A percentile compares a stretch with the other conserved stretches of the same genome.
These are phyloP conservation scores for Rhizopus stolonifer DNA, from an alignment of 371 early-diverging fungal genomes.

Conservation along the genomic window DNA sequence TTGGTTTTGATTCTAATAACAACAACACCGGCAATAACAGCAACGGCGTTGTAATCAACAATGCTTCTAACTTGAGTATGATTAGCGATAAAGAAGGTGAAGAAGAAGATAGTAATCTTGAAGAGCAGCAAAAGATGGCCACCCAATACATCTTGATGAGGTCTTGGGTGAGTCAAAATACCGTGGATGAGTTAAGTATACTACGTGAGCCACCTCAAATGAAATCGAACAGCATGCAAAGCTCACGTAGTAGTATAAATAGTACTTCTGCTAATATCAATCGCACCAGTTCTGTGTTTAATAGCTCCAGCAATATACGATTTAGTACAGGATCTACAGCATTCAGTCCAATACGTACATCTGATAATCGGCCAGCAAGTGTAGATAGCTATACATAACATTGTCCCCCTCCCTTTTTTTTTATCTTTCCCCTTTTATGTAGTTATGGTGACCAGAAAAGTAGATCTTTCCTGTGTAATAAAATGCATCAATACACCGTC, in stretches of 20 bases:
- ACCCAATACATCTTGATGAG: conserved; percentile 69
- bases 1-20: conserved; percentile 23
- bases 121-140: conserved; percentile 51
- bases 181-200: conserved; percentile 72
- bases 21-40: conserved; percentile 1
- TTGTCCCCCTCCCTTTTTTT: background rate
- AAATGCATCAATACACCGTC: no score
- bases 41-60: no score
- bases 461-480: no score
- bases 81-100: conserved; percentile 19
- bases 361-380: conserved; percentile 48
- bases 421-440: no score
- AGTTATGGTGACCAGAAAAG: no score
- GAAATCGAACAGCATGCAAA: conserved; percentile 45
- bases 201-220: conserved; percentile 60
- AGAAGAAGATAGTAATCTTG: conserved; percentile 40
- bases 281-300: conserved; percentile 34
- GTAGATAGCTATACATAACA: conserved; percentile 31
- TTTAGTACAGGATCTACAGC: conserved; percentile 27
- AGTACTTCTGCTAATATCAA: conserved; percentile 23
- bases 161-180: conserved; percentile 65
- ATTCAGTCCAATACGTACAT: conserved; percentile 25
- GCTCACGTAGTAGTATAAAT: conserved; percentile 47
- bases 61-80: background rate
- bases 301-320: conserved; percentile 16